Conservation (phyloP, 495 filamentous ascomycete species). For the Astrocystis sublimbata region DNA sequence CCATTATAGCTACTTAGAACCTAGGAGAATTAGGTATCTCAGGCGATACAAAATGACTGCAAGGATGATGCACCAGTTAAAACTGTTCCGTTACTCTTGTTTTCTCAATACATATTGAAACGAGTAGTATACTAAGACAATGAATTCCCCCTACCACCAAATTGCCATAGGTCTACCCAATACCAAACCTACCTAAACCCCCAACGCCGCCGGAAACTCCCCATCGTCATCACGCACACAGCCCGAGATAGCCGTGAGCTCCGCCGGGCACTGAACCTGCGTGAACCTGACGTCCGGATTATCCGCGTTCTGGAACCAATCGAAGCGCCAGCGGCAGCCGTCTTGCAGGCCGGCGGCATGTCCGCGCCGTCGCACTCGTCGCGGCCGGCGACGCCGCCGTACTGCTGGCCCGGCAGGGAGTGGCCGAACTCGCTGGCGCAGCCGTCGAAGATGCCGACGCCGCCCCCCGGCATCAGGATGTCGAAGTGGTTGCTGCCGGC, state of each 20-base stretch:
- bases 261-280: constrained; percentile 56
- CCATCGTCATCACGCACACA: constrained; percentile 42
- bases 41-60: no score
- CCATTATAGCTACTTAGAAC: no score
- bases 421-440: constrained; percentile 53
- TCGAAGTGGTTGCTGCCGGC: constrained; percentile 60
- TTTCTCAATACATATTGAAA: no score
- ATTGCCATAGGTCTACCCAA: no score
- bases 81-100: no score
- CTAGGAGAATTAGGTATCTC: no score
- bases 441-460: constrained; percentile 58
- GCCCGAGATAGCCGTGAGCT: constrained; percentile 52
- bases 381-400: constrained; percentile 55
- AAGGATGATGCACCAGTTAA: no score
- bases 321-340: constrained; percentile 61
- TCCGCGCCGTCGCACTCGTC: constrained; percentile 43
- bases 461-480: constrained; percentile 59
- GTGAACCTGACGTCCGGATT: constrained; percentile 56
- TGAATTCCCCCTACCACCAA: no score
- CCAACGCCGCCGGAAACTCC: constrained; percentile 26
- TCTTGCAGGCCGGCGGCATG: constrained; percentile 53
- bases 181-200: no score
- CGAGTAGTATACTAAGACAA: no score
- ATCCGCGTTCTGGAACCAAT: constrained; percentile 59
- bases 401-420: constrained; percentile 54